Conservation (phyloP, 331 rosid genomes). For the Telfairia occidentalis region DNA sequence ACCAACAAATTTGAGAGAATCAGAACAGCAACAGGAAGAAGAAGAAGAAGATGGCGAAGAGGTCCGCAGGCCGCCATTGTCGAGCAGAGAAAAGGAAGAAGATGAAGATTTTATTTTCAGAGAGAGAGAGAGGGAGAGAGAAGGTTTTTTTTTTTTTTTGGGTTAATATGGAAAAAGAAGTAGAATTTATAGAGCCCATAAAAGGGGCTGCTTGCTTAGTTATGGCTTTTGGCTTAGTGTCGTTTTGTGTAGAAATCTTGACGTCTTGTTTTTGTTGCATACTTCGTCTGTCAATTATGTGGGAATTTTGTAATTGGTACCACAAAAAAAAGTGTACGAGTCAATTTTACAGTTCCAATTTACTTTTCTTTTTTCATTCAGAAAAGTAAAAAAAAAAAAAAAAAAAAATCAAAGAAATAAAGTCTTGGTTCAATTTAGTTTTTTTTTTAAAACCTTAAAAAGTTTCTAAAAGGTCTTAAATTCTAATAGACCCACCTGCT, state of each 20-base stretch:
- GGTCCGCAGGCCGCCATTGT: constrained; percentile 30
- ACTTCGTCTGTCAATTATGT: background rate
- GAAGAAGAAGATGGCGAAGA: constrained; percentile 18
- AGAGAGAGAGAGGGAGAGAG: background rate
- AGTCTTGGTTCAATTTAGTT: too few species aligned
- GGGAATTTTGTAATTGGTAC: background rate
- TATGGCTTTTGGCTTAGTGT: background rate
- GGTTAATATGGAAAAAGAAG: too few species aligned
- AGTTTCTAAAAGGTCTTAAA: too few species aligned
- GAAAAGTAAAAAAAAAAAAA: too few species aligned
- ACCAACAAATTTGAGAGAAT: constrained; percentile 15
- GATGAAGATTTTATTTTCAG: background rate
- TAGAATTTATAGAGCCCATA: constrained; percentile 43
- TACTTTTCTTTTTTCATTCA: too few species aligned
- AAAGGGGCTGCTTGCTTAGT: background rate
- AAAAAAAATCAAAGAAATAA: too few species aligned
- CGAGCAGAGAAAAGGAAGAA: background rate
- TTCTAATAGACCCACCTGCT: too few species aligned
- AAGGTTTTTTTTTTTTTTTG: too few species aligned
- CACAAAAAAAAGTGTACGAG: background rate
- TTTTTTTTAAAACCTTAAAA: too few species aligned
- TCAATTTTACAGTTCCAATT: background rate
- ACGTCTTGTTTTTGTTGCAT: constrained; percentile 2
- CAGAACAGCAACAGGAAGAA: constrained; percentile 17
- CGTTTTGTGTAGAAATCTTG: background rate